Conservation (phyloP, 2,329 filamentous ascomycete species). For the Fusarium nanum region DNA sequence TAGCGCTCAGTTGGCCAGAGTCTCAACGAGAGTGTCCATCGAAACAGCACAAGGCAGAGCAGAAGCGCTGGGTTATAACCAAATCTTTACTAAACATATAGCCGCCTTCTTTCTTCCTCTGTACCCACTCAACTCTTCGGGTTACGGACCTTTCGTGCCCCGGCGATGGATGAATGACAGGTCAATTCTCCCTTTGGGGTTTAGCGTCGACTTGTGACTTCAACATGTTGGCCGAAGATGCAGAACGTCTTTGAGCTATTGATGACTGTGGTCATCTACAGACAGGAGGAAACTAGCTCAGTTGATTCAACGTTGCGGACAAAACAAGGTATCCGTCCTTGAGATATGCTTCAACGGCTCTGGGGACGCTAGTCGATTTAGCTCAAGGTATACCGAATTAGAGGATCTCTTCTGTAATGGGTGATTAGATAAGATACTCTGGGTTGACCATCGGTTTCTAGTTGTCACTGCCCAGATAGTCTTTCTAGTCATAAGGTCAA, state of each 20-base stretch:
- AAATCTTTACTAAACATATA: slow-evolving; percentile 6
- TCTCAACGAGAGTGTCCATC: not conserved
- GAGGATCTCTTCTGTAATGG: not conserved
- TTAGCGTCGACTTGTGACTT: slow-evolving; percentile 25
- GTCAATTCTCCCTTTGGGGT: slow-evolving; percentile 19
- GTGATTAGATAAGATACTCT: not conserved
- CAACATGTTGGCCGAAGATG: slow-evolving; percentile 29
- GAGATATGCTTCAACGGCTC: slow-evolving; percentile 2
- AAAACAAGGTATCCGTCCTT: not conserved
- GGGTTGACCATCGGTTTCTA: not conserved
- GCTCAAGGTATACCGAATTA: not conserved
- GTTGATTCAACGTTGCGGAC: not conserved
- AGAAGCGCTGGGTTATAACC: slow-evolving; percentile 8
- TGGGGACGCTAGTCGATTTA: not conserved
- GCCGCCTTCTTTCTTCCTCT: not conserved
- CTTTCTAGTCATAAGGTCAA: not conserved
- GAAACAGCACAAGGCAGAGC: not conserved
- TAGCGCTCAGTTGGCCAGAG: not conserved
- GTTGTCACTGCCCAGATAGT: too few species aligned
- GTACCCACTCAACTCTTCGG: slow-evolving; percentile 30
- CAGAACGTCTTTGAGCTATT: slow-evolving; percentile 16
- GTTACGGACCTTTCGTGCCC: slow-evolving; percentile 27
- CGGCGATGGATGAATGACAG: slow-evolving; percentile 20
- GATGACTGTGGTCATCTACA: not conserved
- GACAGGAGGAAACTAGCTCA: not conserved